Evolutionary conservation across 306 rosid genomes (phyloP), one percentile per base, ranked within the genome.

Genomic region (Cucurbita pepo): DNA sequence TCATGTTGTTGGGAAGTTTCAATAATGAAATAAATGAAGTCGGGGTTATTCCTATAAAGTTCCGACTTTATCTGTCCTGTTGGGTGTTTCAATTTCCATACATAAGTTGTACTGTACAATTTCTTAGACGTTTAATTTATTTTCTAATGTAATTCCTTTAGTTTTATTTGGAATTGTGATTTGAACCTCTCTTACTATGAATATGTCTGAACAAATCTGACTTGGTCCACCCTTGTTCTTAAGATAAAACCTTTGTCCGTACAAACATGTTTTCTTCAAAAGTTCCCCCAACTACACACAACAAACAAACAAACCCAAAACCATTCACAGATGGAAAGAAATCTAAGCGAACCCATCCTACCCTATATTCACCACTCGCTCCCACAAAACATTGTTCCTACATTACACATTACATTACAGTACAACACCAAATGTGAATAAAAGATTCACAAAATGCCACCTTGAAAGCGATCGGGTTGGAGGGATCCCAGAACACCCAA

Each of bases 391-490:
- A 41, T 30, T 58, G 40, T 58, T 30, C 5, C 36, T 5, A 21
- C 3, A 36, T 50, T 57, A 60, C 34, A 21, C 3, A 36, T 50
- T 57, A 60, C 34, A 58, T 47, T 60, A 36, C 69, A 13, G 3
- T 56, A 78, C 73, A 73, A 43, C 7, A 43, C 34, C 34, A 79
- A 72, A 76, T 82, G 97, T 84, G 96, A 91, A 87, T 86, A 78
- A 84, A 91, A 87, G 80, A 89, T 91, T 91, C 76, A 78, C 84
- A 50, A 30, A 30, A 40, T 62, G 50, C 44, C 22, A 21, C 56
- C 76, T 19, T 44, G 75, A 71, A 18, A 19, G 38, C 19, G 40
- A n/a, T 53, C 11, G 34, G 44, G 10, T 8, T 73, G 41, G 44
- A 36, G 19, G 44, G 36, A 30, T 16, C 70, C 11, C 62, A 77